Evolutionary conservation across 768 basidiomycete genomes (phyloP).

Genomic region (Leccinum disarticulatum): DNA sequence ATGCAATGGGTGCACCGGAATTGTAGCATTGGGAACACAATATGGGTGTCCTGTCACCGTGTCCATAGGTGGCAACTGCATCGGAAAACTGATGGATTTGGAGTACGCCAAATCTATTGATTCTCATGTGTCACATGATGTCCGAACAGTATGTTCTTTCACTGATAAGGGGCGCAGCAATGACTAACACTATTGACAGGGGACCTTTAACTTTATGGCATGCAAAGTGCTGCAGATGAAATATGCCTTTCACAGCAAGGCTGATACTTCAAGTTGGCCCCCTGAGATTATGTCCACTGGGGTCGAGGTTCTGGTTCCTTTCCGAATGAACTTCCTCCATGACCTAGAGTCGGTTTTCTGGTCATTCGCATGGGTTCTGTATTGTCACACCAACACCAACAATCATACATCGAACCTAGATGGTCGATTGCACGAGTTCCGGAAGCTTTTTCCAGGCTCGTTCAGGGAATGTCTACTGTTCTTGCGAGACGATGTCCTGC

Average conservation of each 20-base stretch:
- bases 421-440: not conserved
- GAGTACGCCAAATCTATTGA: not conserved
- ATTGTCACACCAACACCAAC: not conserved
- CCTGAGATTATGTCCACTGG: not conserved
- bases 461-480: not conserved
- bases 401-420: not conserved
- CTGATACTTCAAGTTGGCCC: too few relatives aligned
- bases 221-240: not conserved
- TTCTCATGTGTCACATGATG: not conserved
- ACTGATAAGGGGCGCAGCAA: not conserved
- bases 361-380: not conserved
- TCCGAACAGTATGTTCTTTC: not conserved
- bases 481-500: not conserved
- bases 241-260: not conserved
- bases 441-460: not conserved
- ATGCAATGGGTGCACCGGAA: not conserved
- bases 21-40: not conserved
- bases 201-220: not conserved
- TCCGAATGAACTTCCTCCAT: not conserved
- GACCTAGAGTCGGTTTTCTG: not conserved
- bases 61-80: not conserved
- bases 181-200: not conserved
- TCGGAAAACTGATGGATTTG: not conserved
- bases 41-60: too few relatives aligned
- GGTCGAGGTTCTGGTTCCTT: not conserved